phyloP scores from a whole-genome alignment of 495 filamentous ascomycete genomes.

The Xylaria intraflava region DNA sequence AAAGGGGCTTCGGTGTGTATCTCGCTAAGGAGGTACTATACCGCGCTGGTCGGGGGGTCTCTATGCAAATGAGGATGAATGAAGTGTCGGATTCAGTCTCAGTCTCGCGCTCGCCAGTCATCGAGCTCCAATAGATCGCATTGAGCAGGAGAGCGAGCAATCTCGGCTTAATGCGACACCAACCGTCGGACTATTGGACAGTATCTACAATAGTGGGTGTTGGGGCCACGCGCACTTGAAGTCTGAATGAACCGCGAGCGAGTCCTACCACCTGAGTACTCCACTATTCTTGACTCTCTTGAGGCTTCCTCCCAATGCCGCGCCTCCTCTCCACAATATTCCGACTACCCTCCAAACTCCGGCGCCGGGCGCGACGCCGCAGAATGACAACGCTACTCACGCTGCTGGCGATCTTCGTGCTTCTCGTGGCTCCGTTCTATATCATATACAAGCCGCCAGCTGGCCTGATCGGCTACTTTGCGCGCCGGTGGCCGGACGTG shows the following conservation, averaged over 20 bases:
- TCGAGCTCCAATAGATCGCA: neutral
- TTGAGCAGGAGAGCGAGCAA: neutral
- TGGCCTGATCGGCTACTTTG: constrained; percentile 59
- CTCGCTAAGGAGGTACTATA: too few species aligned
- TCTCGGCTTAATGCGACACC: neutral
- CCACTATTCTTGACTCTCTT: constrained; percentile 2
- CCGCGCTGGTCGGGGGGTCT: neutral
- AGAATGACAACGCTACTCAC: constrained; percentile 50
- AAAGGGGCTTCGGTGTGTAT: too few species aligned
- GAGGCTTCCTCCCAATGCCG: constrained; percentile 19
- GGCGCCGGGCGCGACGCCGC: constrained; percentile 48
- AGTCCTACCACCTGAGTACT: neutral
- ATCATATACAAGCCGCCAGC: constrained; percentile 69
- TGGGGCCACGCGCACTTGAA: constrained; percentile 4
- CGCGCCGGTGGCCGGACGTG: constrained; percentile 65
- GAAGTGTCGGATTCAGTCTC: neutral
- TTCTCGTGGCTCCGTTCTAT: constrained; percentile 51
- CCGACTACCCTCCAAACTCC: constrained; percentile 44
- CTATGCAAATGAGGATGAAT: neutral
- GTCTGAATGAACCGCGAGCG: neutral
- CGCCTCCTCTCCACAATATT: constrained; percentile 35
- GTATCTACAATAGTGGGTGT: neutral
- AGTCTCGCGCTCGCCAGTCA: neutral
- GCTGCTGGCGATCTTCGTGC: constrained; percentile 40
- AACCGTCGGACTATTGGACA: neutral